phyloP scores from a whole-genome alignment of 1,284 basidiomycete species.

The Sphaerobolus stellatus region DNA sequence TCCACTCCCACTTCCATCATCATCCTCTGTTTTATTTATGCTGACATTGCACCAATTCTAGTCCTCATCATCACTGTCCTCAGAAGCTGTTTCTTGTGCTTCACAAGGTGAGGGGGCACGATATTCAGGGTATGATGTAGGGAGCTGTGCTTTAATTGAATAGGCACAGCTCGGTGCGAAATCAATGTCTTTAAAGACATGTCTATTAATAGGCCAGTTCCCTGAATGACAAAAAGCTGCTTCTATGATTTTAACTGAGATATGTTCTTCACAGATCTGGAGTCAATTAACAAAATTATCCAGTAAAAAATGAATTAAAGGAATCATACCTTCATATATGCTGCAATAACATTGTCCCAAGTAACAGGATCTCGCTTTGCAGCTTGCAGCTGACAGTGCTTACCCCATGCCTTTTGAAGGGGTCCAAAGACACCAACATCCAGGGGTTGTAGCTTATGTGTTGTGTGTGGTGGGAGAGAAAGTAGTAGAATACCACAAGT shows the following conservation, averaged over 20 bases:
- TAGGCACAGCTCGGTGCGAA: not conserved
- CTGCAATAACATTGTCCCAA: not conserved
- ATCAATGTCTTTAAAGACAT: not conserved
- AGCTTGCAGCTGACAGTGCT: slow-evolving; percentile 1
- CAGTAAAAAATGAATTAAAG: no score
- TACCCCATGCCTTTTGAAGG: slow-evolving; percentile 5
- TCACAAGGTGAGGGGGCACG: no score
- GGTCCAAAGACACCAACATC: slow-evolving; percentile 16
- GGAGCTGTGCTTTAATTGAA: not conserved
- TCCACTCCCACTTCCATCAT: no score
- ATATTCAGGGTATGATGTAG: no score
- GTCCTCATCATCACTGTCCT: no score
- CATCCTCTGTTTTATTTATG: no score
- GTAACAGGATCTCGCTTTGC: slow-evolving; percentile 3
- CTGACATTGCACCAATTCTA: no score
- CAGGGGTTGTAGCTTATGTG: slow-evolving; percentile 18
- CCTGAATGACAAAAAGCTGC: slow-evolving; percentile 29
- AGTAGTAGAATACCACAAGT: not conserved
- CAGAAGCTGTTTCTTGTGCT: no score
- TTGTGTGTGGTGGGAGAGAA: slow-evolving; percentile 14
- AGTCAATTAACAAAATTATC: no score
- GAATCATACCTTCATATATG: slow-evolving; percentile 15
- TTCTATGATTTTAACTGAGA: not conserved
- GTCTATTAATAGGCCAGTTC: slow-evolving; percentile 21
- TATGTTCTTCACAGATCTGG: no score